These are phyloP conservation scores for Calonectria ilicicola DNA, from an alignment of 2,329 filamentous ascomycete genomes.

Conservation along the genomic window DNA sequence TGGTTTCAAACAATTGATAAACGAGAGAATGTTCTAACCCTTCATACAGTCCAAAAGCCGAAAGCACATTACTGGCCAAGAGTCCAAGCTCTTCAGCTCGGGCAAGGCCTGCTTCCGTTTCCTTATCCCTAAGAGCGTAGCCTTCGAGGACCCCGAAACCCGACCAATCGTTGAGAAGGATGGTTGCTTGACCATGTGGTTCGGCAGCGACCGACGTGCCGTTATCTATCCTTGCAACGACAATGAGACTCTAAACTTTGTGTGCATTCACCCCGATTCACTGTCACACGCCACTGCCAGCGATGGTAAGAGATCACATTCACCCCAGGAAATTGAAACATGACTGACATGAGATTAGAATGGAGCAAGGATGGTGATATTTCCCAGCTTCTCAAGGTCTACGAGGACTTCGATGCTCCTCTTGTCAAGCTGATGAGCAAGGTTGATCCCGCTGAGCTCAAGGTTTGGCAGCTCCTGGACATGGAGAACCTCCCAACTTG, in stretches of 20 bases:
- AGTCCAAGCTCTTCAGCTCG: constrained; percentile 50
- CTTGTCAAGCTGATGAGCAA: constrained; percentile 56
- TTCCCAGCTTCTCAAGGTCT: constrained; percentile 51
- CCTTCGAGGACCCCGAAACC: constrained; percentile 45
- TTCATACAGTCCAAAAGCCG: constrained; percentile 37
- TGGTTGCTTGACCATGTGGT: constrained; percentile 51
- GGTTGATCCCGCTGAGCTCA: constrained; percentile 58
- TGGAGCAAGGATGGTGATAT: constrained; percentile 52
- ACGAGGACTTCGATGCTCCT: constrained; percentile 56
- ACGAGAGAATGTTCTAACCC: background rate
- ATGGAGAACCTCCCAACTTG: constrained; percentile 70
- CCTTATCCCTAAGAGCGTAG: constrained; percentile 55
- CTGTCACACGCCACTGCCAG: constrained; percentile 23
- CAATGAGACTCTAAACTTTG: constrained; percentile 61
- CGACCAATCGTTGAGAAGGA: constrained; percentile 25
- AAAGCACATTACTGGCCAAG: constrained; percentile 36
- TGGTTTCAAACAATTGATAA: background rate
- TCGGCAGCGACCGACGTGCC: constrained; percentile 54
- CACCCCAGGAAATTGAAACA: too few relatives aligned
- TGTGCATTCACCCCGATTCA: constrained; percentile 61
- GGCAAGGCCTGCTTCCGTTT: constrained; percentile 69
- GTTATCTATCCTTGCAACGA: constrained; percentile 61
- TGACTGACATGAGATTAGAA: constrained; percentile 1
- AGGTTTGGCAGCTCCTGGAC: constrained; percentile 71
- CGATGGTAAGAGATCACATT: constrained; percentile 9